Evolutionary conservation across 2,329 filamentous ascomycete species (phyloP).

Genomic region (Dactylonectria macrodidyma): DNA sequence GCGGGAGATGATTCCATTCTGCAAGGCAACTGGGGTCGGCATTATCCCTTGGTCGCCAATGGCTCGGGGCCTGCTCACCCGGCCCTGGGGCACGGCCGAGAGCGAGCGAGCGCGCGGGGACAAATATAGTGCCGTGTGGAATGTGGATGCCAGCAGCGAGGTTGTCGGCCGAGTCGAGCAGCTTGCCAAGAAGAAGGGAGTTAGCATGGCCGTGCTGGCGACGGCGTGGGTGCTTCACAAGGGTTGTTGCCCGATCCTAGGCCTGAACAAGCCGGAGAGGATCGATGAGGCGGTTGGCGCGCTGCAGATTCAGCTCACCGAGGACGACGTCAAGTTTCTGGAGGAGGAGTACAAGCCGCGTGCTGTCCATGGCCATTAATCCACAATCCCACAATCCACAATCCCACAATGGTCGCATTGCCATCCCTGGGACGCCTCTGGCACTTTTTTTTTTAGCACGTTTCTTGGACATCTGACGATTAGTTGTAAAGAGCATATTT

Average conservation of each 20-base stretch:
- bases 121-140: conserved; percentile 33
- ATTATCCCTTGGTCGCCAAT: conserved; percentile 55
- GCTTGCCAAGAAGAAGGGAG: conserved; percentile 68
- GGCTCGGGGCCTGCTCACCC: conserved; percentile 48
- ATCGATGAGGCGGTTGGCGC: conserved; percentile 72
- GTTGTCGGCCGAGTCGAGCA: conserved; percentile 61
- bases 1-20: conserved; percentile 59
- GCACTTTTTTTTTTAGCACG: conserved; percentile 22
- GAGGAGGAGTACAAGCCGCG: conserved; percentile 74
- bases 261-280: conserved; percentile 69
- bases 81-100: conserved; percentile 39
- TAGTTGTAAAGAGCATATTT: conserved; percentile 18
- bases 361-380: conserved; percentile 52
- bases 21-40: conserved; percentile 59
- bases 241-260: conserved; percentile 71
- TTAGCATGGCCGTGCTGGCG: conserved; percentile 75
- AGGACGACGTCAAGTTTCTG: conserved; percentile 72
- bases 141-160: conserved; percentile 37
- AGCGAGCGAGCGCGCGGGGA: conserved; percentile 33
- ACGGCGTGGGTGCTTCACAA: conserved; percentile 73
- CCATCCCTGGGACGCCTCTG: conserved; percentile 3
- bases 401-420: conserved; percentile 19
- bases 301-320: conserved; percentile 63
- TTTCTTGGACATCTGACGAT: conserved; percentile 24
- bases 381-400: conserved; percentile 24